Base-by-base conservation (phyloP, 495 filamentous ascomycete genomes). In the Penicillium egyptiacum region DNA sequence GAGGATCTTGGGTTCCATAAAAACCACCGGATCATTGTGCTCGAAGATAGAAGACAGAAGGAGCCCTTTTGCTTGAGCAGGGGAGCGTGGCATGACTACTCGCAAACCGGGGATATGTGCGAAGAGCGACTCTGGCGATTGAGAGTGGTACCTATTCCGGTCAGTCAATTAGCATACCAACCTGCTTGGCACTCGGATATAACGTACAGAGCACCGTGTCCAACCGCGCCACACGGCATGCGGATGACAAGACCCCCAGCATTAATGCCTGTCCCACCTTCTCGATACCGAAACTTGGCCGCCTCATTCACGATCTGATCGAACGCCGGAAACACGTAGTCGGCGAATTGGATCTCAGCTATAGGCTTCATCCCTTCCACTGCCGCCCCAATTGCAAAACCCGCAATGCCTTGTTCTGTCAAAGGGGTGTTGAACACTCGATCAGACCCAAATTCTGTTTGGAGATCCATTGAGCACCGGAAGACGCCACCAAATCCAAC, bases 221-320 rank as follows among this genome's bases (percentile, higher is more conserved):
- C 94, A 16, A 98, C 95, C 19, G 86, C 89, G 47, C 94, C 95
- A 62, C 86, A 91, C 0, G 94, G 94, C 95, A 98, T 98, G 19
- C 94, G 79, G 12, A 98, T 84, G 12, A 95, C 92, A 70, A 98
- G 72, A 4, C 93, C 89, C 7, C 91, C 91, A 11, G 76, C 80
- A 68, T 87, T 82, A 9, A 82, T 80, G 1, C 82, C 86, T 11
- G 86, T 88, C 3, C 68, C 73, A 0, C 92, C 93, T 68, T 93
- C 89, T 49, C 93, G 81, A 72, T 93, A 98, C 52, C 94, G 77
- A 59, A 90, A 89, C 76, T 98, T 98, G 48, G 91, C 91, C 3
- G 92, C 92, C 72, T 98, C 94, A 67, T 98, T 98, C 59, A 98
- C 92, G 39, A 98, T 80, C 81, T 98, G 94, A 67, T 98, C 94